Evolutionary conservation across 768 basidiomycete species (phyloP).

Genomic region (Gloeostereum incarnatum): DNA sequence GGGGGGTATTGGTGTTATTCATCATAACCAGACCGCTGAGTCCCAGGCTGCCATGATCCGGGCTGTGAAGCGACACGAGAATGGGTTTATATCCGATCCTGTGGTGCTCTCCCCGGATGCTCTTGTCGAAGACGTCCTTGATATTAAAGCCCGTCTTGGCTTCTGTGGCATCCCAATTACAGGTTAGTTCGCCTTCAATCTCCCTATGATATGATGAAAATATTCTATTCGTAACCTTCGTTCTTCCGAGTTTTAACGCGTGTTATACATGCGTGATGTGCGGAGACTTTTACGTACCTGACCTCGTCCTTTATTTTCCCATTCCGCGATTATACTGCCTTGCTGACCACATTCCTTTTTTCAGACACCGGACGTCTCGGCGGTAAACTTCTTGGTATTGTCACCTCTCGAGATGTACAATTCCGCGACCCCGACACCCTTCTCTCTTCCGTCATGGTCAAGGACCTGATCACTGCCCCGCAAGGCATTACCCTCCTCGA

Average conservation of each 20-base stretch:
- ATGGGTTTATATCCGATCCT: slow-evolving; percentile 96
- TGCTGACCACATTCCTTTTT: slow-evolving; percentile 13
- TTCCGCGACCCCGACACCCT: slow-evolving; percentile 63
- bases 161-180: slow-evolving; percentile 98
- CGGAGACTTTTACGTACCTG: slow-evolving; percentile 44
- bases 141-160: slow-evolving; percentile 85
- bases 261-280: slow-evolving; percentile 58
- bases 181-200: slow-evolving; percentile 44
- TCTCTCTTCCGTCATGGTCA: slow-evolving; percentile 88
- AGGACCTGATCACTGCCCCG: slow-evolving; percentile 73
- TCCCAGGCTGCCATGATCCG: slow-evolving; percentile 96
- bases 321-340: slow-evolving; percentile 6
- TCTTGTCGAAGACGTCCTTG: slow-evolving; percentile 80
- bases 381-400: slow-evolving; percentile 91
- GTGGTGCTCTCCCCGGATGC: slow-evolving; percentile 76
- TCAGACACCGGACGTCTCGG: slow-evolving; percentile 81
- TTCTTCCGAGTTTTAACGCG: slow-evolving; percentile 78
- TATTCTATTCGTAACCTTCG: slow-evolving; percentile 62
- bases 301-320: slow-evolving; percentile 10
- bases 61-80: slow-evolving; percentile 96
- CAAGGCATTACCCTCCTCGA: slow-evolving; percentile 85
- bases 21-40: slow-evolving; percentile 84
- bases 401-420: slow-evolving; percentile 93
- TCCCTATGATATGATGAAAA: slow-evolving; percentile 34
- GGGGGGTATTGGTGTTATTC: slow-evolving; percentile 96